Evolutionary conservation across 768 basidiomycete genomes (phyloP).

Genomic region (Mycena capillaripes): DNA sequence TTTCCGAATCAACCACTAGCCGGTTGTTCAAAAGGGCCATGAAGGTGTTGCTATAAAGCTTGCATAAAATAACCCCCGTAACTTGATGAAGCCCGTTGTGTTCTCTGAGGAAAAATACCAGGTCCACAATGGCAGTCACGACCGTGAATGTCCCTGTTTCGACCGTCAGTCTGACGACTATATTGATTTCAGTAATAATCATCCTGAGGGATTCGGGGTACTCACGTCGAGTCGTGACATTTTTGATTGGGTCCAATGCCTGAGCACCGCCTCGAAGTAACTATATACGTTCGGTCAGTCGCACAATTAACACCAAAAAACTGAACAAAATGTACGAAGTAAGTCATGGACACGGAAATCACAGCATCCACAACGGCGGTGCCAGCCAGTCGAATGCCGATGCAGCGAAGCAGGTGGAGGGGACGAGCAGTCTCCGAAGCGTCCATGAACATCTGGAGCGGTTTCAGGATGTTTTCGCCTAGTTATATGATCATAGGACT

Average conservation of each 20-base stretch:
- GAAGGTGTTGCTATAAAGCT: too few relatives aligned
- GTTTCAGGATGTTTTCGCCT: not conserved
- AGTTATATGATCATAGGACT: not conserved
- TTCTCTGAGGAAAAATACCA: slow-evolving; percentile 22
- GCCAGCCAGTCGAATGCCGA: slow-evolving; percentile 20
- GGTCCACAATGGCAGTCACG: slow-evolving; percentile 23
- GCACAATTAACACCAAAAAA: too few relatives aligned
- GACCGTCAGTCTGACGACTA: slow-evolving; percentile 28
- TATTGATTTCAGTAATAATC: not conserved
- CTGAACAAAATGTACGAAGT: slow-evolving; percentile 18
- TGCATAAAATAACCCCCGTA: too few relatives aligned
- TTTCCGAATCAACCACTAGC: too few relatives aligned
- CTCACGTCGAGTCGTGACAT: slow-evolving; percentile 24
- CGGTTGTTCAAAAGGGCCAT: too few relatives aligned
- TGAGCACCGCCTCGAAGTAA: slow-evolving; percentile 17
- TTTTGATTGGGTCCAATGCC: slow-evolving; percentile 7
- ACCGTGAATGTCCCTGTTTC: slow-evolving; percentile 25
- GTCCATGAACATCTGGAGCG: not conserved
- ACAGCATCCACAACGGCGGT: slow-evolving; percentile 25
- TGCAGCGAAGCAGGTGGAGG: not conserved
- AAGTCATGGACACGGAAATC: slow-evolving; percentile 31
- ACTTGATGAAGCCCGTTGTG: slow-evolving; percentile 21
- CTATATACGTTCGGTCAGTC: not conserved
- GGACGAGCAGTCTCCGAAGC: not conserved
- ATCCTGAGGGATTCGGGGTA: not conserved